Conservation (phyloP, 495 filamentous ascomycete genomes). For the Penicillium paradoxum region DNA sequence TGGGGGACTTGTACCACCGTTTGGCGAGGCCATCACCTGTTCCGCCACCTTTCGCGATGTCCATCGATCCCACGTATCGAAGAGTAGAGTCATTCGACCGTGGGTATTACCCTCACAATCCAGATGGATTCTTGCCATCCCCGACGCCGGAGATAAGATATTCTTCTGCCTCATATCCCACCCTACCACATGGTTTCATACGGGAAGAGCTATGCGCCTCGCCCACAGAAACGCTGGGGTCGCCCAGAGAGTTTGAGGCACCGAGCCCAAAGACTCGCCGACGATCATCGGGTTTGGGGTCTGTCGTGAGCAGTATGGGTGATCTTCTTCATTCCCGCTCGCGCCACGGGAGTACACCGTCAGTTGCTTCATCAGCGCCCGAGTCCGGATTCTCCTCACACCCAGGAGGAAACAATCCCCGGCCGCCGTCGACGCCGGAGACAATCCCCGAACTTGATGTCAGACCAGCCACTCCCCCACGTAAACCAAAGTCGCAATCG, state of each 20-base stretch:
- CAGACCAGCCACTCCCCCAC: background rate
- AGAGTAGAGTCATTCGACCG: background rate
- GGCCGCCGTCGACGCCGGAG: background rate
- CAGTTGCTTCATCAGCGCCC: background rate
- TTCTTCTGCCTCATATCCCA: background rate
- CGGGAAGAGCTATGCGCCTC: background rate
- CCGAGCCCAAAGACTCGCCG: background rate
- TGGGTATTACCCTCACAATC: background rate
- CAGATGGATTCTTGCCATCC: background rate
- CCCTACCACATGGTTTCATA: background rate
- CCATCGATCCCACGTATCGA: conserved; percentile 7
- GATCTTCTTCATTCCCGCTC: background rate
- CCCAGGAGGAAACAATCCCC: background rate
- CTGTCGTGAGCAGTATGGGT: background rate
- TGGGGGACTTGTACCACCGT: conserved; percentile 35
- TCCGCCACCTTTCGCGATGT: conserved; percentile 2
- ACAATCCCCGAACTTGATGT: background rate
- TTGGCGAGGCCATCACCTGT: conserved; percentile 18
- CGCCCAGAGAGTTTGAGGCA: background rate
- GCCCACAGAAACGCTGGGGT: background rate
- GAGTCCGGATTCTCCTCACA: background rate
- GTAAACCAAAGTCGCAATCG: background rate
- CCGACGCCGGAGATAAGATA: background rate
- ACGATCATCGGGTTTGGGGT: background rate
- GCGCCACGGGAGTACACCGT: background rate